These are phyloP conservation scores for Ascoidea asiatica DNA, from an alignment of 805 yeast genomes.

Conservation along the genomic window DNA sequence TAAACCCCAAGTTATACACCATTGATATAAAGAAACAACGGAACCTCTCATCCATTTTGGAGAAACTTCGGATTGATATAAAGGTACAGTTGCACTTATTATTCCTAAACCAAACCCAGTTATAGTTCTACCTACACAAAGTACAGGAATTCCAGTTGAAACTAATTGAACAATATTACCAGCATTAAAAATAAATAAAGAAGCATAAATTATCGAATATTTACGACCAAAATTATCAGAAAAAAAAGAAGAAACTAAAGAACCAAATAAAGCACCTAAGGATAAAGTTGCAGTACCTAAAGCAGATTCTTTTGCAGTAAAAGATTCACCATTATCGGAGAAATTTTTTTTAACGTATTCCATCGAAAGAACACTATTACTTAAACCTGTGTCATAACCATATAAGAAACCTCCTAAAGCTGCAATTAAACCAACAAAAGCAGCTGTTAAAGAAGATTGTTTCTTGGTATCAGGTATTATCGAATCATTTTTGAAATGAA, in stretches of 20 bases:
- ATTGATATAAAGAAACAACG: slow-evolving; percentile 68
- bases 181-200: slow-evolving; percentile 48
- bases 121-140: slow-evolving; percentile 63
- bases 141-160: slow-evolving; percentile 30
- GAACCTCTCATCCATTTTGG: slow-evolving; percentile 75
- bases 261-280: slow-evolving; percentile 67
- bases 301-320: slow-evolving; percentile 53
- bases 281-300: slow-evolving; percentile 70
- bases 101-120: slow-evolving; percentile 66
- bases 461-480: slow-evolving; percentile 18
- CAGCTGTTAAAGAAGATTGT: slow-evolving; percentile 48
- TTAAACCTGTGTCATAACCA: slow-evolving; percentile 84
- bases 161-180: slow-evolving; percentile 65
- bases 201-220: slow-evolving; percentile 44
- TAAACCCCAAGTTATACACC: slow-evolving; percentile 87
- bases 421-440: slow-evolving; percentile 65
- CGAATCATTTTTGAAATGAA: no score
- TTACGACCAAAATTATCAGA: slow-evolving; percentile 70
- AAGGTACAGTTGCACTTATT: slow-evolving; percentile 71
- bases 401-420: slow-evolving; percentile 87
- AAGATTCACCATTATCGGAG: slow-evolving; percentile 30
- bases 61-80: slow-evolving; percentile 75
- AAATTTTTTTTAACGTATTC: slow-evolving; percentile 42
- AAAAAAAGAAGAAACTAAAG: slow-evolving; percentile 40
- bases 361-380: slow-evolving; percentile 73